phyloP scores from a whole-genome alignment of 164 flowering plant species.

The Cinnamomum chago region DNA sequence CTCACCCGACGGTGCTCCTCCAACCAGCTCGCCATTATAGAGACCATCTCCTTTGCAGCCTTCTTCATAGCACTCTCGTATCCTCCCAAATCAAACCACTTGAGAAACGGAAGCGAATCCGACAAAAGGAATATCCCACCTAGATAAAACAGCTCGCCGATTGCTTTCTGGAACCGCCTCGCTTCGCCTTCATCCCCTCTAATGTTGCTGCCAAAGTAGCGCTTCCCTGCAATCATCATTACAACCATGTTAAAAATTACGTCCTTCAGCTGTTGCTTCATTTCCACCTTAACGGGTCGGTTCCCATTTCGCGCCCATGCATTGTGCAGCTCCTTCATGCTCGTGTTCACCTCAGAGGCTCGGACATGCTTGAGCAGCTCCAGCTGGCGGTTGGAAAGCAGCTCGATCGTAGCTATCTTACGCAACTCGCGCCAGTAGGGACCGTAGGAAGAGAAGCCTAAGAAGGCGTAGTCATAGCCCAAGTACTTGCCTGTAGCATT shows the following conservation, averaged over 20 bases:
- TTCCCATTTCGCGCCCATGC: slow-evolving; percentile 1
- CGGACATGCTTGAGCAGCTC: neutral
- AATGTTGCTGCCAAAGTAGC: neutral
- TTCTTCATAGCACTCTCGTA: slow-evolving; percentile 18
- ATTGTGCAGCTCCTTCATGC: slow-evolving; percentile 6
- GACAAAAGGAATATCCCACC: slow-evolving; percentile 12
- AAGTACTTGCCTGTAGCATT: slow-evolving; percentile 1
- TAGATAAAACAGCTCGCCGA: slow-evolving; percentile 2
- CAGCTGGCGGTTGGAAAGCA: slow-evolving; percentile 17
- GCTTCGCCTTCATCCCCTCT: neutral
- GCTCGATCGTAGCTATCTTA: slow-evolving; percentile 19
- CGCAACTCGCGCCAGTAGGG: slow-evolving; percentile 26
- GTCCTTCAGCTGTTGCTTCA: slow-evolving; percentile 16
- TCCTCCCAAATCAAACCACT: slow-evolving; percentile 22
- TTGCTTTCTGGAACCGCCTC: slow-evolving; percentile 5
- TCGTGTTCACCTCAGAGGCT: slow-evolving; percentile 11
- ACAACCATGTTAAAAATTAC: slow-evolving; percentile 13
- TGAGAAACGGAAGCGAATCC: slow-evolving; percentile 22
- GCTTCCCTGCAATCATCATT: slow-evolving; percentile 22
- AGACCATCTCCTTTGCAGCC: slow-evolving; percentile 14
- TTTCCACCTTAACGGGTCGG: slow-evolving; percentile 9
- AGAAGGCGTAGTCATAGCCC: slow-evolving; percentile 10
- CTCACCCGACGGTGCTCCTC: slow-evolving; percentile 6
- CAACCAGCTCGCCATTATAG: slow-evolving; percentile 12
- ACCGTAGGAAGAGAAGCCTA: slow-evolving; percentile 12